Percentiles rank a stretch among this genome's conserved stretches.
Conservation (phyloP, 495 filamentous ascomycete species). For the Platismatia glauca region DNA sequence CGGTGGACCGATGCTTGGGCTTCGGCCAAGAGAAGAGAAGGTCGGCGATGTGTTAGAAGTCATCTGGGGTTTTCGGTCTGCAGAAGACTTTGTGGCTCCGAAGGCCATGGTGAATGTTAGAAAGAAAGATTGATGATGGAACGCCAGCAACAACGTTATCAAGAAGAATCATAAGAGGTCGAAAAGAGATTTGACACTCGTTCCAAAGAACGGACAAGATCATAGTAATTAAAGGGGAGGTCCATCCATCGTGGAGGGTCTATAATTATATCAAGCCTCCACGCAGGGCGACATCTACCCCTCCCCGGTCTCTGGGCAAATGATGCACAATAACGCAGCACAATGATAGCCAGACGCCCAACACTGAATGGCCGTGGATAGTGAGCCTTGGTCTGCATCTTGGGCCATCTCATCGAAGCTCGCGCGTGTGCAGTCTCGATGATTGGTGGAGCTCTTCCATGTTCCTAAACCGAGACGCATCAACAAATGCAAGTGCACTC, state of each 20-base stretch:
- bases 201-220: background rate
- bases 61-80: slow-evolving; percentile 9
- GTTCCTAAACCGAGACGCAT: slow-evolving; percentile 9
- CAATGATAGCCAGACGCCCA: slow-evolving; percentile 7
- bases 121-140: background rate
- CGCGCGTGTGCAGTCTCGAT: slow-evolving; percentile 15
- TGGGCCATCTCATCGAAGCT: background rate
- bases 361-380: background rate
- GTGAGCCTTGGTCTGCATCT: background rate
- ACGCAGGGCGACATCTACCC: background rate
- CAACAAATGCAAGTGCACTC: slow-evolving; percentile 1
- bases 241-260: background rate
- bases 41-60: slow-evolving; percentile 14
- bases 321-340: slow-evolving; percentile 4
- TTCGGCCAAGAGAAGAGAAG: slow-evolving; percentile 17
- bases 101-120: slow-evolving; percentile 4
- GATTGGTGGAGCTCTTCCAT: slow-evolving; percentile 11
- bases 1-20: slow-evolving; percentile 21
- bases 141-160: slow-evolving; percentile 6
- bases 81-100: background rate
- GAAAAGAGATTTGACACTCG: background rate
- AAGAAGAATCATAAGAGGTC: background rate
- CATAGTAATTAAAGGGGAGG: slow-evolving; percentile 4
- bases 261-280: slow-evolving; percentile 10
- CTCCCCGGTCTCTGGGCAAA: background rate